A percentile compares a stretch with the other conserved stretches of the same genome.
Evolutionary conservation across 176 grass and related monocot genomes (phyloP).

Genomic region (Oryza meyeriana): DNA sequence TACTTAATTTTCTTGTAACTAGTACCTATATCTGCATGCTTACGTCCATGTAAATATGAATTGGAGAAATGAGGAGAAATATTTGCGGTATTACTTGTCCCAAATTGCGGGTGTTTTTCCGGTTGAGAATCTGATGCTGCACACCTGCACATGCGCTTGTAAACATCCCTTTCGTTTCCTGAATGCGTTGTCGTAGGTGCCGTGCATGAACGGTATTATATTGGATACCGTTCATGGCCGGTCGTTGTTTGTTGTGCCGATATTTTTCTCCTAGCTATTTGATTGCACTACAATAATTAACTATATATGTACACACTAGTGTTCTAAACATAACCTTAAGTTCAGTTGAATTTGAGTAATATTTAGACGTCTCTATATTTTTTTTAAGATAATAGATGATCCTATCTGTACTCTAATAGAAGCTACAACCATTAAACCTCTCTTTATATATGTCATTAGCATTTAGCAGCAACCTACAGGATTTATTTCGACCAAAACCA

Average conservation of each 20-base stretch:
- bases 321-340: not conserved
- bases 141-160: not conserved
- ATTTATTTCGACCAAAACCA: not conserved
- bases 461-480: not conserved
- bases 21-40: slow-evolving; percentile 7
- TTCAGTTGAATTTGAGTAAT: not conserved
- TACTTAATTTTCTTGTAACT: not conserved
- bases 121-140: not conserved
- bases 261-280: not conserved
- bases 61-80: slow-evolving; percentile 10
- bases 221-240: not conserved
- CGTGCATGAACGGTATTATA: not conserved
- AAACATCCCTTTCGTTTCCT: not conserved
- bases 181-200: not conserved
- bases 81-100: not conserved
- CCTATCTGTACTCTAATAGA: too few species aligned
- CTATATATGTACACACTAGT: not conserved
- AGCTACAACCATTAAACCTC: too few species aligned
- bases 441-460: not conserved
- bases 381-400: too few species aligned
- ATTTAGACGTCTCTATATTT: too few species aligned
- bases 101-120: not conserved
- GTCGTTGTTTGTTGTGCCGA: not conserved
- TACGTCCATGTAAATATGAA: slow-evolving; percentile 36
- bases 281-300: not conserved